Evolutionary conservation across 768 basidiomycete species (phyloP), one percentile per base, ranked within the genome.

Genomic region (Leccinum ochraceum): DNA sequence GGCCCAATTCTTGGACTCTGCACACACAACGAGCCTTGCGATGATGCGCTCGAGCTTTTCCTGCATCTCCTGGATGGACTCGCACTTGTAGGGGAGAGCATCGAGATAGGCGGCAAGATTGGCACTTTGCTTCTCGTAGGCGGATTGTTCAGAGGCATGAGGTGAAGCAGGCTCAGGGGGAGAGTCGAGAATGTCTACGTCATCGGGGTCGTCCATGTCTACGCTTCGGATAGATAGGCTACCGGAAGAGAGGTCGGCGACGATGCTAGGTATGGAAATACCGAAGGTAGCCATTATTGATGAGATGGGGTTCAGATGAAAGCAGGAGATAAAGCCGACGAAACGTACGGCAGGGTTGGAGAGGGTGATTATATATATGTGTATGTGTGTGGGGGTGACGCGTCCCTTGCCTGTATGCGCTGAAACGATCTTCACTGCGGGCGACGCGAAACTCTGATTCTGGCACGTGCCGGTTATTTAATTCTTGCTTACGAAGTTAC

Each of bases 1-100:
- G 36, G 83, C 76, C 91, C 91, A 94, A 65, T 89, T 88, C 77
- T 85, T 86, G 53, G 87, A 78, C 70, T 86, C 84, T n/a, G 85
- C 87, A 63, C 88, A 89, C 24, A 91, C 76, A 61, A 79, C 75
- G 51, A 94, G 83, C 74, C 83, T 89, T 49, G 82, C 79, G 10
- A 92, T 79, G 64, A 94, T 90, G 53, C 79, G 69, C 66, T 90
- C 87, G 8, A 93, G 81, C 64, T 84, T 83, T 30, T 75, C 70
- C 56, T 88, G 83, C 90, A 94, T 93, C 56, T 85, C 83, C 61
- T 88, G 83, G 52, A 82, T 71, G 24, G 87, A 77, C 71, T 93
- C 91, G 73, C 86, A 86, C 67, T 85, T 74, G 70, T 92, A 93
- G 3, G 91, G 92, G 39, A 91, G 69, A 16, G 87, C 80, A 67